These are phyloP conservation scores for Rhododendron ovatum DNA, from an alignment of 148 eudicot species.

Conservation along the genomic window DNA sequence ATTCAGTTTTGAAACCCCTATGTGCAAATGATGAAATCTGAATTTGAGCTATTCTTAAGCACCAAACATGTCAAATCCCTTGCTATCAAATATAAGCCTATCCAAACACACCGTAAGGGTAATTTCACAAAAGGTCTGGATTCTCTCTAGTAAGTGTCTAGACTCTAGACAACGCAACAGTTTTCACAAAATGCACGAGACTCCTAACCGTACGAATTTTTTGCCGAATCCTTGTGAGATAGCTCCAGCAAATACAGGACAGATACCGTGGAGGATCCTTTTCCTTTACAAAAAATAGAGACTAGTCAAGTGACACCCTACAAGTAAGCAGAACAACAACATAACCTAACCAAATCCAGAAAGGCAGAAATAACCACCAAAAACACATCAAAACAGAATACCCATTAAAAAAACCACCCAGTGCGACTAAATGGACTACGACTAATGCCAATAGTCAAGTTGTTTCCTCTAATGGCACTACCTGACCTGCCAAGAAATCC, in stretches of 20 bases:
- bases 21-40: background rate
- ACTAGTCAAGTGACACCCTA: constrained; percentile 2
- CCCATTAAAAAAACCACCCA: background rate
- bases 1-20: background rate
- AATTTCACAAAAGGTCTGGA: background rate
- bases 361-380: background rate
- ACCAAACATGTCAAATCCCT: background rate
- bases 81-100: background rate
- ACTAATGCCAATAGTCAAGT: too few species aligned
- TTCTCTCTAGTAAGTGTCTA: background rate
- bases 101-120: background rate
- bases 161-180: background rate
- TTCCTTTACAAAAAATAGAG: background rate
- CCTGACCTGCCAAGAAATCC: too few species aligned
- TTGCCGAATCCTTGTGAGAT: background rate
- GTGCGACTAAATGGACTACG: background rate
- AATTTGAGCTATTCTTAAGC: background rate
- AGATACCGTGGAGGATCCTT: too few species aligned
- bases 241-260: background rate
- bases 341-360: background rate
- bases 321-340: background rate
- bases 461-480: too few species aligned
- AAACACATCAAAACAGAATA: background rate
- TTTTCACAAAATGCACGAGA: background rate
- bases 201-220: background rate